phyloP scores from a whole-genome alignment of 495 filamentous ascomycete species.

The Penicillium crystallinum region DNA sequence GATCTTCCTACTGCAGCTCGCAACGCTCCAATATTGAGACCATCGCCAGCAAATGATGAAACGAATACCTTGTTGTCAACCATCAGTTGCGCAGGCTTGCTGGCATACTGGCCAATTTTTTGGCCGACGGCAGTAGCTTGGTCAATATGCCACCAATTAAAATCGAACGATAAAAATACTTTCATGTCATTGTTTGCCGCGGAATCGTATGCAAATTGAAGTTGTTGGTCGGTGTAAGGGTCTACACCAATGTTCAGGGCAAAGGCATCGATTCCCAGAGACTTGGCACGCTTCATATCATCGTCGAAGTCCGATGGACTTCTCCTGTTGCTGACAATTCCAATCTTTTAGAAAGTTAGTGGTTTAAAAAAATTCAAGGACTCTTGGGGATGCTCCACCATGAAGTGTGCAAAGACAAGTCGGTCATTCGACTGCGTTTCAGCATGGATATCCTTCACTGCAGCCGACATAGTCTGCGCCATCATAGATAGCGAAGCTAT shows the following conservation, averaged over 20 bases:
- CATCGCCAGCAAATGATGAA: constrained; percentile 52
- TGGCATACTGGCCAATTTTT: constrained; percentile 46
- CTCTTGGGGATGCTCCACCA: constrained; percentile 34
- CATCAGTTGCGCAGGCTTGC: constrained; percentile 47
- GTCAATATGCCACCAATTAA: constrained; percentile 47
- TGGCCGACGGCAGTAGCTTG: constrained; percentile 41
- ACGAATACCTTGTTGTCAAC: constrained; percentile 52
- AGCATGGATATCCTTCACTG: neutral
- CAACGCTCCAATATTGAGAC: constrained; percentile 41
- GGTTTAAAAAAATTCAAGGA: neutral
- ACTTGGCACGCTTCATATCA: constrained; percentile 52
- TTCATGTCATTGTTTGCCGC: constrained; percentile 54
- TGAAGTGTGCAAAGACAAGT: constrained; percentile 57
- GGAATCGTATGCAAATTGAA: constrained; percentile 51
- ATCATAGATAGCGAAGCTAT: neutral
- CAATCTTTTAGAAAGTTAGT: constrained; percentile 36
- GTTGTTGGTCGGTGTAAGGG: constrained; percentile 47
- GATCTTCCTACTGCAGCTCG: constrained; percentile 38
- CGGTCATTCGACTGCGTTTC: constrained; percentile 14
- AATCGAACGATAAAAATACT: constrained; percentile 58
- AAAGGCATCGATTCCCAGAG: constrained; percentile 55
- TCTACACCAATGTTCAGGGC: constrained; percentile 55
- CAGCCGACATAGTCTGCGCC: neutral
- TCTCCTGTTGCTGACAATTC: constrained; percentile 46
- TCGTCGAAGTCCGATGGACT: constrained; percentile 49